Conservation (phyloP, 352 stramenopile genomes). For the Pythium phragmiticola region DNA sequence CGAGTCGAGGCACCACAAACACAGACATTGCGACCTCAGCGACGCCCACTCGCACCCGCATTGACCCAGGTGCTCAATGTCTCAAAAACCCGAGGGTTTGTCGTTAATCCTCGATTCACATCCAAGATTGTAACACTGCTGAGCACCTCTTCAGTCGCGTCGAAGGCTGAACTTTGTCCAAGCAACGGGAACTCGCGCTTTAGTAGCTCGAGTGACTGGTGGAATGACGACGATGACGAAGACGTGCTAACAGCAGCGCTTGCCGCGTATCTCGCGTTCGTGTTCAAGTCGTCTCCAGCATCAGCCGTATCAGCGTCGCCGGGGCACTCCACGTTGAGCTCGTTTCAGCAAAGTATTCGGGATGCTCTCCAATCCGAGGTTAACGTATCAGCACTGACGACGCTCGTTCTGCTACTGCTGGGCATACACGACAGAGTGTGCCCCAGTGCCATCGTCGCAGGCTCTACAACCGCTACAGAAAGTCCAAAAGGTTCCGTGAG, state of each 20-base stretch:
- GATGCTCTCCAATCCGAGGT: constrained; percentile 44
- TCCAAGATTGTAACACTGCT: constrained; percentile 50
- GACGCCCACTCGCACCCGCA: constrained; percentile 31
- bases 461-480: neutral
- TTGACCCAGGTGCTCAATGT: constrained; percentile 56
- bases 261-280: constrained; percentile 54
- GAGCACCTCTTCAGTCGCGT: constrained; percentile 21
- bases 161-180: constrained; percentile 6
- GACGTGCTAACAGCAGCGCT: constrained; percentile 40
- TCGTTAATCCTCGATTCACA: constrained; percentile 58
- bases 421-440: constrained; percentile 29
- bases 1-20: constrained; percentile 28
- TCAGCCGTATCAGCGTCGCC: neutral
- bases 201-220: neutral
- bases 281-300: constrained; percentile 25
- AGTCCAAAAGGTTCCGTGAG: neutral
- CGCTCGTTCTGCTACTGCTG: constrained; percentile 19
- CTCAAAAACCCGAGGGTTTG: constrained; percentile 37
- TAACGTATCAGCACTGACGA: constrained; percentile 26
- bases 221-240: constrained; percentile 27
- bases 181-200: constrained; percentile 2
- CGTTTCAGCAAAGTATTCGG: constrained; percentile 38
- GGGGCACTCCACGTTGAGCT: neutral
- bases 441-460: neutral
- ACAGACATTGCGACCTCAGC: constrained; percentile 2